A percentile compares a stretch with the other conserved stretches of the same genome.
These are phyloP conservation scores for Entrophospora sp. DNA, from an alignment of 192 early-diverging fungal species.

Conservation along the genomic window DNA sequence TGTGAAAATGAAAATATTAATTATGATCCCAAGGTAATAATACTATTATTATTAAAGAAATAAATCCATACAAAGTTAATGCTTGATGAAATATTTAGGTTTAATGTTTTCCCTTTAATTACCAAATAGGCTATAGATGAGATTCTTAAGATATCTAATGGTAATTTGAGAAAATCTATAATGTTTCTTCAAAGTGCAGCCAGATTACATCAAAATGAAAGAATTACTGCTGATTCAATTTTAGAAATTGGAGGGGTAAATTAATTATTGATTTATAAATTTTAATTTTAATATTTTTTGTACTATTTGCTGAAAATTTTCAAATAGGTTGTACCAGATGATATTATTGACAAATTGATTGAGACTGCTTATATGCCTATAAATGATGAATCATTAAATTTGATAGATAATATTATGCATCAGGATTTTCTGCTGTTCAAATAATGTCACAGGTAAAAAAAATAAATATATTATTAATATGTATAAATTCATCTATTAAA, in stretches of 20 bases:
- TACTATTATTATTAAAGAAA: not conserved
- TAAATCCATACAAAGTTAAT: not conserved
- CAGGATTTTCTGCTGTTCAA: slow-evolving; percentile 70
- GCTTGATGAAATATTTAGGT: not conserved
- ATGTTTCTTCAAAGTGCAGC: slow-evolving; percentile 84
- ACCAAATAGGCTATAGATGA: slow-evolving; percentile 47
- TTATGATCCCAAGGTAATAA: slow-evolving; percentile 38
- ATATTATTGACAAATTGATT: slow-evolving; percentile 53
- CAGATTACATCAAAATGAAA: slow-evolving; percentile 35
- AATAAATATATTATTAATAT: not conserved
- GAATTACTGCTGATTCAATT: slow-evolving; percentile 47
- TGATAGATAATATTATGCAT: slow-evolving; percentile 50
- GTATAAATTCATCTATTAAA: not conserved
- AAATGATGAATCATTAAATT: slow-evolving; percentile 41
- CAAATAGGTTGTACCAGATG: slow-evolving; percentile 52
- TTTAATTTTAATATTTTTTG: not conserved
- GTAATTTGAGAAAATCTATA: slow-evolving; percentile 88
- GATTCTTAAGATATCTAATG: slow-evolving; percentile 68
- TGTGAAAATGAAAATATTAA: slow-evolving; percentile 56
- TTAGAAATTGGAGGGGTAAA: slow-evolving; percentile 75
- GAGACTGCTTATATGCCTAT: slow-evolving; percentile 40
- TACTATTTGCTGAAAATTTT: not conserved
- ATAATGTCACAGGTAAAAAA: slow-evolving; percentile 70
- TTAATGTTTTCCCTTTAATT: not conserved
- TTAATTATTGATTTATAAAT: not conserved